Evolutionary conservation across 2,329 filamentous ascomycete species (phyloP).

Genomic region (Macrophomina tecta): DNA sequence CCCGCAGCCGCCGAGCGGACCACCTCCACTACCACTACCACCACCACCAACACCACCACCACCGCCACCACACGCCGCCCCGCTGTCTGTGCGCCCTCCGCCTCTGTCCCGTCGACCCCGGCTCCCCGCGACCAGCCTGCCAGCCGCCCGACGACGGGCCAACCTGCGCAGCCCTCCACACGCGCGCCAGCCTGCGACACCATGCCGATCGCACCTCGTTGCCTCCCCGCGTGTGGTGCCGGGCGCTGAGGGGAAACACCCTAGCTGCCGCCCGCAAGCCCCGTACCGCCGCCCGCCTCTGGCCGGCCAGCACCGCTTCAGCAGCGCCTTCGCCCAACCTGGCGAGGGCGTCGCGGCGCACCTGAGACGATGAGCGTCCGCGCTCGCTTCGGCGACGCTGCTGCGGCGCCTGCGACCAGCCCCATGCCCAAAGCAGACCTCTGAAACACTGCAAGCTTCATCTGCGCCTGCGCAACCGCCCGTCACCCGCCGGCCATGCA

Average conservation of each 20-base stretch:
- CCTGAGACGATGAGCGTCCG: conserved; percentile 23
- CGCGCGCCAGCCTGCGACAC: conserved; percentile 13
- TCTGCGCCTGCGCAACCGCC: conserved; percentile 19
- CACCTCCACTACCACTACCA: background rate
- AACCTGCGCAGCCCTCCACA: background rate
- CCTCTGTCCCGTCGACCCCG: too few species aligned
- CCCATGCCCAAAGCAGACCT: conserved; percentile 9
- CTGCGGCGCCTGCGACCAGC: conserved; percentile 21
- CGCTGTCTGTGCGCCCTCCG: background rate
- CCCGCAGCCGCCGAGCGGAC: too few species aligned
- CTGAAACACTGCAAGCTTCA: conserved; percentile 27
- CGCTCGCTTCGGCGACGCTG: conserved; percentile 13
- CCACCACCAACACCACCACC: background rate
- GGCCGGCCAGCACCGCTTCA: background rate
- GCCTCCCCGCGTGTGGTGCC: background rate
- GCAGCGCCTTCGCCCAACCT: background rate
- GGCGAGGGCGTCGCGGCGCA: conserved; percentile 14
- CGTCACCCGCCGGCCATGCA: conserved; percentile 13
- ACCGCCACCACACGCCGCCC: background rate
- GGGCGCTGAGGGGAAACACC: background rate
- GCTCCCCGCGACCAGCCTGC: background rate
- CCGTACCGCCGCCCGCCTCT: background rate
- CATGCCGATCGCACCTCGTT: background rate
- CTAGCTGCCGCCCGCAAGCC: background rate
- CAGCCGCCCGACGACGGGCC: background rate